Evolutionary conservation across 805 yeast species (phyloP).

Genomic region (Sugiyamaella marilandica): DNA sequence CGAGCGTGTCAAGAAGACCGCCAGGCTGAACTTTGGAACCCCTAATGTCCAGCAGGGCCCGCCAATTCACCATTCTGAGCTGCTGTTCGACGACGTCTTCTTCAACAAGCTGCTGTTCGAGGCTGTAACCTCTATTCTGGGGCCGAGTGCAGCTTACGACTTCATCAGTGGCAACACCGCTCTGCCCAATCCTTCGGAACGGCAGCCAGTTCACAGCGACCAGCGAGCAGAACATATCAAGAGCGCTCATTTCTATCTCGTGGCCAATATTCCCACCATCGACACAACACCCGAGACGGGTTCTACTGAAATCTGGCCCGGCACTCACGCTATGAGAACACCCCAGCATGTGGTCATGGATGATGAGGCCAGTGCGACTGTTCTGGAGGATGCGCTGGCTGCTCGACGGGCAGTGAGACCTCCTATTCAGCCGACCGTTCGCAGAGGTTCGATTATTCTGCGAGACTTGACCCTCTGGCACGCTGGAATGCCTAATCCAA

Average conservation of each 20-base stretch:
- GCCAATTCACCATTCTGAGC: constrained; percentile 12
- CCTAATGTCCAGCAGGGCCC: constrained; percentile 20
- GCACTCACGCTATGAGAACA: constrained; percentile 16
- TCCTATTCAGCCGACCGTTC: constrained; percentile 17
- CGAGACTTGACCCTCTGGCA: constrained; percentile 22
- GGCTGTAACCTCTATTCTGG: constrained; percentile 13
- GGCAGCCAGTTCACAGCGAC: constrained; percentile 22
- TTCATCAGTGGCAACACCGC: constrained; percentile 18
- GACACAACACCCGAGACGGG: constrained; percentile 16
- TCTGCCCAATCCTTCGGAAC: constrained; percentile 7
- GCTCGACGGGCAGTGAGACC: constrained; percentile 13
- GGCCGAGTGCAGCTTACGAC: constrained; percentile 16
- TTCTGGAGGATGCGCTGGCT: constrained; percentile 12
- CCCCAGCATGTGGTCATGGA: constrained; percentile 3
- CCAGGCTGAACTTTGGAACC: constrained; percentile 16
- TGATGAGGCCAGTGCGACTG: constrained; percentile 3
- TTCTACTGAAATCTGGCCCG: constrained; percentile 22
- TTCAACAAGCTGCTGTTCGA: constrained; percentile 16
- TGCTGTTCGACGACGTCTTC: constrained; percentile 13
- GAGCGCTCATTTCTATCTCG: constrained; percentile 10
- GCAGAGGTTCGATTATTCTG: constrained; percentile 18
- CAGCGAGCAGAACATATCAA: constrained; percentile 2
- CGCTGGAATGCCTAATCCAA: constrained; percentile 20
- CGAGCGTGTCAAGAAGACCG: not conserved
- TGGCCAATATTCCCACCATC: constrained; percentile 18